Evolutionary conservation across 2,329 filamentous ascomycete species (phyloP).

Genomic region (Trichophaea hybrida): DNA sequence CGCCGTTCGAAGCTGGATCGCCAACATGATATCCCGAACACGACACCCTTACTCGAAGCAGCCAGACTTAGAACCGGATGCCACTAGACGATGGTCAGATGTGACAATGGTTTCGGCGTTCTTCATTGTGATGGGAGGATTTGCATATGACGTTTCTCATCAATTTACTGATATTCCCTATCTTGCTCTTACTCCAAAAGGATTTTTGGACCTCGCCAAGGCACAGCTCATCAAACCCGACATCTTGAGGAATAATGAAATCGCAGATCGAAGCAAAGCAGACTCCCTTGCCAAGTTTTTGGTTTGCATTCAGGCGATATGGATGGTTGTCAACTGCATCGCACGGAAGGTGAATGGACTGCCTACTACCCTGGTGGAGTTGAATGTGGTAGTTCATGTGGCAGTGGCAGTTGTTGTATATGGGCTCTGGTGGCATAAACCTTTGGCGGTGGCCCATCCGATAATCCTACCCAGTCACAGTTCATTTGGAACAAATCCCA

Average conservation of each 20-base stretch:
- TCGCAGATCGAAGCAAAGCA: conserved; percentile 18
- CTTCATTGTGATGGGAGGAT: too few relatives aligned
- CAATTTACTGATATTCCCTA: too few relatives aligned
- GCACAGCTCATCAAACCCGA: too few relatives aligned
- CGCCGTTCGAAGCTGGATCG: too few relatives aligned
- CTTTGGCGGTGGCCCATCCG: neutral
- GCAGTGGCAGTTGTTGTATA: neutral
- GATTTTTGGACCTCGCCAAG: neutral
- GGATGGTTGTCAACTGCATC: conserved; percentile 14
- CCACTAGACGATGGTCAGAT: too few relatives aligned
- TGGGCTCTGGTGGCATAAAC: neutral
- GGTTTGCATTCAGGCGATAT: conserved; percentile 10
- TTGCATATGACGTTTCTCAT: too few relatives aligned
- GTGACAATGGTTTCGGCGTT: too few relatives aligned
- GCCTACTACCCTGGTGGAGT: conserved; percentile 11
- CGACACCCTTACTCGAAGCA: too few relatives aligned
- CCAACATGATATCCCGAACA: too few relatives aligned
- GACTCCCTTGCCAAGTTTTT: conserved; percentile 16
- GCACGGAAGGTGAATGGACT: conserved; percentile 8
- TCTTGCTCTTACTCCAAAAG: neutral
- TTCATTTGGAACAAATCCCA: too few relatives aligned
- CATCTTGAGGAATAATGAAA: neutral
- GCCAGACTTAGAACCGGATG: too few relatives aligned
- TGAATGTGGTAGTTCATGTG: conserved; percentile 2
- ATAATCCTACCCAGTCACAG: too few relatives aligned